Evolutionary conservation across 257 asterid species (phyloP).

Genomic region (Solanum infundibuliforme): DNA sequence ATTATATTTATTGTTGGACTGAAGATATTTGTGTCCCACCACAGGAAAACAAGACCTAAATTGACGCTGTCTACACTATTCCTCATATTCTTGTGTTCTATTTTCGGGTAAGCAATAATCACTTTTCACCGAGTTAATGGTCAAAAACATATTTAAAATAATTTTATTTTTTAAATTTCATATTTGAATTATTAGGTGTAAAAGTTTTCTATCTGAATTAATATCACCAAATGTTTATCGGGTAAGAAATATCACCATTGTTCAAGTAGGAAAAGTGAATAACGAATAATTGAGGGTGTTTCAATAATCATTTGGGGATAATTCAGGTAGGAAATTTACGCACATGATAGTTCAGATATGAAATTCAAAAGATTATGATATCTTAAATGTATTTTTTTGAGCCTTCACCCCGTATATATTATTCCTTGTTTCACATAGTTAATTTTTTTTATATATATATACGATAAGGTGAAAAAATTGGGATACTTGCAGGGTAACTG

Average conservation of each 20-base stretch:
- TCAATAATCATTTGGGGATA: background rate
- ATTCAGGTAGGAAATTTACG: background rate
- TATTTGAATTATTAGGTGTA: background rate
- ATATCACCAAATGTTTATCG: background rate
- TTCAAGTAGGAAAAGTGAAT: background rate
- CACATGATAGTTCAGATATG: background rate
- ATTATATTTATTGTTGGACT: background rate
- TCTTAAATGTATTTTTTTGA: background rate
- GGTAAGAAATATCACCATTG: background rate
- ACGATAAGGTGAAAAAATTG: background rate
- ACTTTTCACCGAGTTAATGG: background rate
- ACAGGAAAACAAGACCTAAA: constrained; percentile 64
- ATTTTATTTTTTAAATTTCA: background rate
- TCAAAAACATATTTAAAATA: background rate
- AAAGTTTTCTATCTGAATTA: too few relatives aligned
- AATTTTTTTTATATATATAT: too few relatives aligned
- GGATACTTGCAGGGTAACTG: constrained; percentile 44
- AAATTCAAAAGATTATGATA: background rate
- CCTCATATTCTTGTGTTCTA: constrained; percentile 63
- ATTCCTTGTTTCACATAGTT: background rate
- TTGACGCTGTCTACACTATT: constrained; percentile 41
- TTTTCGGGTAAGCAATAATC: constrained; percentile 46
- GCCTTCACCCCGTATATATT: background rate
- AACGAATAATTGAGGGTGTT: background rate
- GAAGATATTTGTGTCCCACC: background rate